Conservation (phyloP, 495 filamentous ascomycete species). For the Daldinia loculata region DNA sequence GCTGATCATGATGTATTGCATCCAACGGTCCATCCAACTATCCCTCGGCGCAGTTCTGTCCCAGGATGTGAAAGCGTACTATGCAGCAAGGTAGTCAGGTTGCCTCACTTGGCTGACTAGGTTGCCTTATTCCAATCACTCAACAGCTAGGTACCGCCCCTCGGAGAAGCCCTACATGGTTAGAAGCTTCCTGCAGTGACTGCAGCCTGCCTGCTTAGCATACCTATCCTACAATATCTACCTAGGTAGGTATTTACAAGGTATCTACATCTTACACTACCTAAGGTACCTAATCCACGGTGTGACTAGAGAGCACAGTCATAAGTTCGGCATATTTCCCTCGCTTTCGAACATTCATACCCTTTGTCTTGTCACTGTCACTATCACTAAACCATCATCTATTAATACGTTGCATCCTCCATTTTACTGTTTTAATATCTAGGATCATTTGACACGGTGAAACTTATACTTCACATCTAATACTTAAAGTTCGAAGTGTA, state of each 20-base stretch:
- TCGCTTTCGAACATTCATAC: conserved; percentile 1
- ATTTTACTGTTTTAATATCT: neutral
- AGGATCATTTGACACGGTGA: neutral
- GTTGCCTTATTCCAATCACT: conserved; percentile 7
- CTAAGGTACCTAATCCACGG: neutral
- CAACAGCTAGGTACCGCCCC: neutral
- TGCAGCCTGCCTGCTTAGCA: conserved; percentile 11
- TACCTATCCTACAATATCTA: neutral
- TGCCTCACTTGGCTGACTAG: conserved; percentile 26
- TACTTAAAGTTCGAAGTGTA: neutral
- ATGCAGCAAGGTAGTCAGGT: conserved; percentile 14
- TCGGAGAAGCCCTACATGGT: conserved; percentile 2
- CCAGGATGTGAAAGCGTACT: neutral
- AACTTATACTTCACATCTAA: neutral
- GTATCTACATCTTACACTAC: neutral
- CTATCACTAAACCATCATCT: neutral
- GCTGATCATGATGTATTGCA: neutral
- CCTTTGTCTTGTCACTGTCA: neutral
- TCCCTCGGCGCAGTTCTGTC: neutral
- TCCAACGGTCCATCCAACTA: neutral
- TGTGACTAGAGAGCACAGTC: conserved; percentile 2
- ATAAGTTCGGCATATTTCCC: neutral
- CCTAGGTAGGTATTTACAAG: too few relatives aligned
- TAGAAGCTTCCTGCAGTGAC: conserved; percentile 19
- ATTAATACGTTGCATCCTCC: neutral